Percentiles rank a stretch among this genome's conserved stretches.
Conservation (phyloP, 1,139 yeast genomes). For the Pichia sp. region DNA sequence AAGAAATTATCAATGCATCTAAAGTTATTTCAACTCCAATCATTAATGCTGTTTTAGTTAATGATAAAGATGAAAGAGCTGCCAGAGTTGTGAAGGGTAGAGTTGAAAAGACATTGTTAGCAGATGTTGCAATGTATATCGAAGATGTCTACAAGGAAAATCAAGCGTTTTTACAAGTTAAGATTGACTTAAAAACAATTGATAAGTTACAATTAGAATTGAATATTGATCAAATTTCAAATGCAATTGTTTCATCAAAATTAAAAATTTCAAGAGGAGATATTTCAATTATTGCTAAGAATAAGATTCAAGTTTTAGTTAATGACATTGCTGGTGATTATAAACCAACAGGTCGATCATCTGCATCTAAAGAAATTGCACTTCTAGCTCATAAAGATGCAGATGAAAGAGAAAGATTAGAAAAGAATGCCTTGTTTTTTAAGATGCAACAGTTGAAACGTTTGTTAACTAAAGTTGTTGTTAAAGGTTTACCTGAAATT, state of each 20-base stretch:
- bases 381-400: conserved; percentile 33
- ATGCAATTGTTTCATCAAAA: conserved; percentile 77
- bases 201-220: conserved; percentile 87
- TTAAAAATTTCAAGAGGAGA: conserved; percentile 73
- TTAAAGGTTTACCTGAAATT: conserved; percentile 87
- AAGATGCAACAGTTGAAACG: conserved; percentile 87
- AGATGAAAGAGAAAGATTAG: conserved; percentile 29
- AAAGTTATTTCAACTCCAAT: conserved; percentile 94
- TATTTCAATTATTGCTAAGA: conserved; percentile 61
- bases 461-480: conserved; percentile 77
- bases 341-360: conserved; percentile 31
- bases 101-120: conserved; percentile 82
- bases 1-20: conserved; percentile 96
- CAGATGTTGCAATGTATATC: conserved; percentile 81
- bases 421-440: conserved; percentile 50
- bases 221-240: conserved; percentile 76
- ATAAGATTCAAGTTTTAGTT: conserved; percentile 72
- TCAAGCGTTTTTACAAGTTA: conserved; percentile 72
- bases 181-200: conserved; percentile 77
- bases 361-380: conserved; percentile 40
- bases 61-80: conserved; percentile 92
- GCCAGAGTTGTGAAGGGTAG: conserved; percentile 98
- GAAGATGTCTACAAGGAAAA: conserved; percentile 89
- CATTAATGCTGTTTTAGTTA: conserved; percentile 88
- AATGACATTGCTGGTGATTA: conserved; percentile 43